Conservation (phyloP, 1,139 yeast species). For the Kurtzmaniella quercitrusa region DNA sequence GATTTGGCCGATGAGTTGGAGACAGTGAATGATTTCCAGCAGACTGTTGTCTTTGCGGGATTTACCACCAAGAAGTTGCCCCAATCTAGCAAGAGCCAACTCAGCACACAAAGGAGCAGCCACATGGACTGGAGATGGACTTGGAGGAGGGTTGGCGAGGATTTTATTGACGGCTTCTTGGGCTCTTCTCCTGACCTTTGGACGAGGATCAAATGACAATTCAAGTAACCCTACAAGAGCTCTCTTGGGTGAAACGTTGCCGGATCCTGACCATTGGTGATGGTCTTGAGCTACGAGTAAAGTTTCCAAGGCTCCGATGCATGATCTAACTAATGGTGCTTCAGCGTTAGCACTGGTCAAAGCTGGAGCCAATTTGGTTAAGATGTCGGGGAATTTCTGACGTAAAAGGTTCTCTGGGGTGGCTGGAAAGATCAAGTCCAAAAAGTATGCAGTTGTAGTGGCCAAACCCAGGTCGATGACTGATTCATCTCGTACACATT, state of each 20-base stretch:
- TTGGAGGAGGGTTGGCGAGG: slow-evolving; percentile 68
- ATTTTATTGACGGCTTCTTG: slow-evolving; percentile 73
- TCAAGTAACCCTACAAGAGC: slow-evolving; percentile 80
- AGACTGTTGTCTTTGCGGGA: slow-evolving; percentile 32
- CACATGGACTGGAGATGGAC: slow-evolving; percentile 77
- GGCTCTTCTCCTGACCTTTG: slow-evolving; percentile 94
- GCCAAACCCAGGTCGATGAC: slow-evolving; percentile 62
- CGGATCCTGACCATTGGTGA: slow-evolving; percentile 58
- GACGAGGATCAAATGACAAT: slow-evolving; percentile 81
- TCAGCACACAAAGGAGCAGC: slow-evolving; percentile 71
- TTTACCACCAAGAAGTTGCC: slow-evolving; percentile 16
- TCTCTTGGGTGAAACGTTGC: slow-evolving; percentile 71
- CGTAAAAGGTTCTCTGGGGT: slow-evolving; percentile 66
- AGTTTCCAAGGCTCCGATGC: slow-evolving; percentile 81
- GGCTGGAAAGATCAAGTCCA: slow-evolving; percentile 75
- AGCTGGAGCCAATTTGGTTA: slow-evolving; percentile 77
- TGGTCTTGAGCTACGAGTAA: slow-evolving; percentile 77
- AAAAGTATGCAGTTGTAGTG: slow-evolving; percentile 71
- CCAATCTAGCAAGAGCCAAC: slow-evolving; percentile 53
- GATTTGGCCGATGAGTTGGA: slow-evolving; percentile 69
- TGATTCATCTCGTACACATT: slow-evolving; percentile 54
- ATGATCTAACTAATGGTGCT: slow-evolving; percentile 81
- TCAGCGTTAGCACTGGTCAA: slow-evolving; percentile 66
- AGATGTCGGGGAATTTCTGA: slow-evolving; percentile 70
- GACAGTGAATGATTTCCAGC: slow-evolving; percentile 64